Base-by-base conservation (phyloP, 2,329 filamentous ascomycete genomes). In the Colletotrichum sp. region DNA sequence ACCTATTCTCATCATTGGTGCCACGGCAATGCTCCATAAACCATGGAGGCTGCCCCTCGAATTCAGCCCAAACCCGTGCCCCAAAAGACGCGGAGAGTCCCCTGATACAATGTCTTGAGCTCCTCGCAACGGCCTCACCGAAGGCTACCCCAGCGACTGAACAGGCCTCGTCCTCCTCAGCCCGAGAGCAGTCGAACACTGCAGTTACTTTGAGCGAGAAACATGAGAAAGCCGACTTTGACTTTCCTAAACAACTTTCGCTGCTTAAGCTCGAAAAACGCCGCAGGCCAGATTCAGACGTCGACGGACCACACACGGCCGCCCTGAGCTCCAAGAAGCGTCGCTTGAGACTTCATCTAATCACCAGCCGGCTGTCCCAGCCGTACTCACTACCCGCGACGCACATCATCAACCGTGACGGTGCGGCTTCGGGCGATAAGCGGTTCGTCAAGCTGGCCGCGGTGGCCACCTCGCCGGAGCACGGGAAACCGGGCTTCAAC, bases 351-450 rank as follows among this genome's bases (percentile, higher is more conserved):
- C 85, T 91, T 4, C 84, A 89, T 24, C 87, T 95, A 58, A 90
- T 94, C 80, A 95, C 94, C 2, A 94, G 92, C 24, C 89, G 92
- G 9, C 90, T 95, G 1, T 94, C 93, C 12, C 89, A 88, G 63
- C 93, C 93, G 2, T 95, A 91, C 82, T 94, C 93, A 0, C 87
- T 90, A 32, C 93, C 93, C 0, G 92, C 93, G 4, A 92, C 92
- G 58, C 92, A 95, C 79, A 94, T 94, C 72, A 87, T 93, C 68
- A 91, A 92, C 81, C 89, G 92, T 30, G 92, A 91, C 71, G 87
- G 85, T 14, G 80, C 83, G 13, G 82, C 85, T 2, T 78, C 82
- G 2, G 86, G 87, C 6, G 86, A 89, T 77, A 88, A 85, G 78
- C 84, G 87, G 5, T 88, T 90, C 68, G 78, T 89, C 34, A 88